These are phyloP conservation scores for Sonneratia caseolaris DNA, from an alignment of 345 rosid species.

Conservation along the genomic window DNA sequence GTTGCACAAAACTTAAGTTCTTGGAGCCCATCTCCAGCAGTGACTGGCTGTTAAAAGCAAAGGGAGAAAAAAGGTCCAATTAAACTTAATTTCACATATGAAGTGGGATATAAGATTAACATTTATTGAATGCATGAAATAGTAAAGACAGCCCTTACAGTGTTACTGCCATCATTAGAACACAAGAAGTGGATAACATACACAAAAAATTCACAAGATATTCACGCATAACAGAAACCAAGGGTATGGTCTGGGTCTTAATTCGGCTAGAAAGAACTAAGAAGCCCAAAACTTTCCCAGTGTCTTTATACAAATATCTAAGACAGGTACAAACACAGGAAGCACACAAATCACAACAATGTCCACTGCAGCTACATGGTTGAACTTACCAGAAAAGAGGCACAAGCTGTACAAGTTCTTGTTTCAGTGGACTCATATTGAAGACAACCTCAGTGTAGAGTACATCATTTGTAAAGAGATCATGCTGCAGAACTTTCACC, in stretches of 20 bases:
- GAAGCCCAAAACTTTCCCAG: neutral
- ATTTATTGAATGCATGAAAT: neutral
- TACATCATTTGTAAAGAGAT: conserved; percentile 93
- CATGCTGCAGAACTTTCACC: conserved; percentile 79
- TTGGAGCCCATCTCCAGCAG: conserved; percentile 97
- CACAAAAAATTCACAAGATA: neutral
- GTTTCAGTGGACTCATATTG: conserved; percentile 72
- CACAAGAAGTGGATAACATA: neutral
- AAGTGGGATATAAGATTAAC: conserved; percentile 1
- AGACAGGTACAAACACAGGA: neutral
- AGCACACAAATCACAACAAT: neutral
- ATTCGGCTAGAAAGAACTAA: neutral
- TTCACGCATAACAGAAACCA: neutral
- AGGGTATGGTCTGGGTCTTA: neutral
- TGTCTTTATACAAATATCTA: neutral
- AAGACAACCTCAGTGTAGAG: conserved; percentile 83
- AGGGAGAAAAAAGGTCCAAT: neutral
- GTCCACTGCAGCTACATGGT: conserved; percentile 3
- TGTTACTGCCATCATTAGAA: neutral
- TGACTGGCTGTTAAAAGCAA: conserved; percentile 57
- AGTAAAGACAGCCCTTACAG: neutral
- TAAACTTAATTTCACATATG: neutral
- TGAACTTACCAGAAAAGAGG: conserved; percentile 87
- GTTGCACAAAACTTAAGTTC: conserved; percentile 85
- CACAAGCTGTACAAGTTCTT: conserved; percentile 77